Conservation (phyloP, 805 yeast genomes). For the Candida ponderosae region DNA sequence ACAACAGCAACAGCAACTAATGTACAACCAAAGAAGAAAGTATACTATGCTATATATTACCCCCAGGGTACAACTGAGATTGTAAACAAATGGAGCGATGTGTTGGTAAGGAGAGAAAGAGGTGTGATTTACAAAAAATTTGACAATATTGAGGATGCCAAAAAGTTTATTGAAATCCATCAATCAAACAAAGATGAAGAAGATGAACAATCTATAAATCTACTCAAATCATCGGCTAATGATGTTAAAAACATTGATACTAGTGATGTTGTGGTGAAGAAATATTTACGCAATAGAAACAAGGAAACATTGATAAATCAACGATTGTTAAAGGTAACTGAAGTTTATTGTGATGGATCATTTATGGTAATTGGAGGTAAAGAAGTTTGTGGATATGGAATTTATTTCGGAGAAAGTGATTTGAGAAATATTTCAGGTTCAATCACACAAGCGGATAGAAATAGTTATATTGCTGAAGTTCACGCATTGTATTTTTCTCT, state of each 20-base stretch:
- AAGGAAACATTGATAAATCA: slow-evolving; percentile 4
- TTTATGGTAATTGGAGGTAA: slow-evolving; percentile 34
- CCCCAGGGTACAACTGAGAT: too few relatives aligned
- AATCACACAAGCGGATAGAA: slow-evolving; percentile 40
- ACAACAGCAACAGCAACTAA: too few relatives aligned
- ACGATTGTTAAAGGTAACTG: background rate
- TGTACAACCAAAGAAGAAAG: too few relatives aligned
- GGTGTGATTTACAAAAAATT: slow-evolving; percentile 40
- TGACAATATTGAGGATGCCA: slow-evolving; percentile 24
- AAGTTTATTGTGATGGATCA: slow-evolving; percentile 76
- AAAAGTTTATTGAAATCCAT: slow-evolving; percentile 20
- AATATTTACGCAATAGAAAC: background rate
- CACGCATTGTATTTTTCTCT: too few relatives aligned
- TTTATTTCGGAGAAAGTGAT: slow-evolving; percentile 53
- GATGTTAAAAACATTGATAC: too few relatives aligned
- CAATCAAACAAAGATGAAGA: too few relatives aligned
- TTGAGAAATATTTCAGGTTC: slow-evolving; percentile 48
- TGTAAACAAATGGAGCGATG: too few relatives aligned
- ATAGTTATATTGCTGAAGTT: slow-evolving; percentile 79
- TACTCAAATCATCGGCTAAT: too few relatives aligned
- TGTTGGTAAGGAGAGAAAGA: too few relatives aligned
- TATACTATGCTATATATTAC: too few relatives aligned
- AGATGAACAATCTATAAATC: too few relatives aligned
- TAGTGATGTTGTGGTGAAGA: too few relatives aligned
- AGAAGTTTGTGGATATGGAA: slow-evolving; percentile 73